Conservation (phyloP, 2,329 filamentous ascomycete genomes). For the Fusarium fujikuroi region DNA sequence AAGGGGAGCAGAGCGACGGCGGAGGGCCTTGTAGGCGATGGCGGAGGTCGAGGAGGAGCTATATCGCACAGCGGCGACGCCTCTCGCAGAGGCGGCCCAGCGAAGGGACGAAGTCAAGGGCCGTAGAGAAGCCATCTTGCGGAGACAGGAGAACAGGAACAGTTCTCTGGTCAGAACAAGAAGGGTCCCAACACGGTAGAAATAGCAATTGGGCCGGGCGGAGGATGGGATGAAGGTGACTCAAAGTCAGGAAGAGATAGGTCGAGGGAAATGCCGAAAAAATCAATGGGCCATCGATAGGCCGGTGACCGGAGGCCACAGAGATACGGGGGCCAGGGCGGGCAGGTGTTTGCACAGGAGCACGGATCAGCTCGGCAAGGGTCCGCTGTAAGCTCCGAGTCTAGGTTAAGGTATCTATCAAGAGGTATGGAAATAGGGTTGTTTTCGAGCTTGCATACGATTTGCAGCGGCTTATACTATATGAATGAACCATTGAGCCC, state of each 20-base stretch:
- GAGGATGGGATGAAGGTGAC: conserved; percentile 34
- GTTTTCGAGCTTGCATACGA: not conserved
- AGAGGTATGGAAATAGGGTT: not conserved
- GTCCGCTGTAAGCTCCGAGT: conserved; percentile 18
- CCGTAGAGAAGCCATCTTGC: conserved; percentile 59
- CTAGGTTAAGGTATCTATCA: not conserved
- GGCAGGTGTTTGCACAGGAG: conserved; percentile 12
- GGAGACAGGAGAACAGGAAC: conserved; percentile 33
- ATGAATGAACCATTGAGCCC: not conserved
- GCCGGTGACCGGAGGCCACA: conserved; percentile 44
- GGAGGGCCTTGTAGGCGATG: conserved; percentile 95
- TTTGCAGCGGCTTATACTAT: not conserved
- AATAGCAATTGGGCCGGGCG: conserved; percentile 27
- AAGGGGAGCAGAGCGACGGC: conserved; percentile 86
- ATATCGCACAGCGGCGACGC: conserved; percentile 49
- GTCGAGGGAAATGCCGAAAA: conserved; percentile 39
- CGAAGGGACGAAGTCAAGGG: conserved; percentile 55
- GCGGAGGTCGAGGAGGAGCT: conserved; percentile 80
- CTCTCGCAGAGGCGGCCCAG: conserved; percentile 47
- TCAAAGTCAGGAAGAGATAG: conserved; percentile 37
- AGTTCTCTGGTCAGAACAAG: conserved; percentile 42
- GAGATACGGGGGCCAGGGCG: not conserved
- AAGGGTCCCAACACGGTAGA: conserved; percentile 38
- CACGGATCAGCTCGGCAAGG: conserved; percentile 40
- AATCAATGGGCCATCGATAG: conserved; percentile 39